A percentile compares a stretch with the other conserved stretches of the same genome.
Conservation (phyloP, 345 rosid genomes). For the Arabis hirsuta region DNA sequence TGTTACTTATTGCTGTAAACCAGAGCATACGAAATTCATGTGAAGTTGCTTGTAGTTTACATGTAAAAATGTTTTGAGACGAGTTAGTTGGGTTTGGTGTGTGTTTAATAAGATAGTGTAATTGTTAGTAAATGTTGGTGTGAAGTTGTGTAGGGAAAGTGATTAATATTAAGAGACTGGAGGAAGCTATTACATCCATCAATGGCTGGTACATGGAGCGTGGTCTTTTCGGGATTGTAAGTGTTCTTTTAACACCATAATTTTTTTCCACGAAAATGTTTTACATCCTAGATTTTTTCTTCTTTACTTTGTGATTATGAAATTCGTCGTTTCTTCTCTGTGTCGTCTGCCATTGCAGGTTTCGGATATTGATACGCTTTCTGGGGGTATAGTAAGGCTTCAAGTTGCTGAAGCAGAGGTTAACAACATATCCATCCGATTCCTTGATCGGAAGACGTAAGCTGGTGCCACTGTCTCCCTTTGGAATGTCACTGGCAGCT, state of each 20-base stretch:
- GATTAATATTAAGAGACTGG: slow-evolving; percentile 79
- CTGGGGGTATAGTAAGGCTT: slow-evolving; percentile 88
- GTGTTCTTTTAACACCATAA: slow-evolving; percentile 29
- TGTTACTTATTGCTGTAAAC: slow-evolving; percentile 1
- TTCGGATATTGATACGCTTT: slow-evolving; percentile 84
- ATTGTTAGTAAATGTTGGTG: slow-evolving; percentile 57
- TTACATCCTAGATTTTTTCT: slow-evolving; percentile 6
- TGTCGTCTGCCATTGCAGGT: slow-evolving; percentile 52
- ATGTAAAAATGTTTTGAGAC: slow-evolving; percentile 25
- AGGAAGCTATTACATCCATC: slow-evolving; percentile 87
- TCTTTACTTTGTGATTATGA: background rate
- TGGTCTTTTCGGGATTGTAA: slow-evolving; percentile 92
- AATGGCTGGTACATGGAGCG: slow-evolving; percentile 95
- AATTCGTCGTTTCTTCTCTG: background rate
- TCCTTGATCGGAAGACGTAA: slow-evolving; percentile 92
- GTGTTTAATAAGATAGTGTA: slow-evolving; percentile 39
- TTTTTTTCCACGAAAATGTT: background rate
- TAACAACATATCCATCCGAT: slow-evolving; percentile 79
- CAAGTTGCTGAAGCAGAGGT: slow-evolving; percentile 97
- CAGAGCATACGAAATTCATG: slow-evolving; percentile 7
- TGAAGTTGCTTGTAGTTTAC: slow-evolving; percentile 21
- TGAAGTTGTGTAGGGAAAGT: slow-evolving; percentile 96
- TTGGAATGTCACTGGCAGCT: slow-evolving; percentile 3
- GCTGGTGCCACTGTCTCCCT: slow-evolving; percentile 42
- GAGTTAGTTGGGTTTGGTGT: slow-evolving; percentile 16